These are phyloP conservation scores for Eucalyptus polyanthemos DNA, from an alignment of 345 rosid species.

Conservation along the genomic window DNA sequence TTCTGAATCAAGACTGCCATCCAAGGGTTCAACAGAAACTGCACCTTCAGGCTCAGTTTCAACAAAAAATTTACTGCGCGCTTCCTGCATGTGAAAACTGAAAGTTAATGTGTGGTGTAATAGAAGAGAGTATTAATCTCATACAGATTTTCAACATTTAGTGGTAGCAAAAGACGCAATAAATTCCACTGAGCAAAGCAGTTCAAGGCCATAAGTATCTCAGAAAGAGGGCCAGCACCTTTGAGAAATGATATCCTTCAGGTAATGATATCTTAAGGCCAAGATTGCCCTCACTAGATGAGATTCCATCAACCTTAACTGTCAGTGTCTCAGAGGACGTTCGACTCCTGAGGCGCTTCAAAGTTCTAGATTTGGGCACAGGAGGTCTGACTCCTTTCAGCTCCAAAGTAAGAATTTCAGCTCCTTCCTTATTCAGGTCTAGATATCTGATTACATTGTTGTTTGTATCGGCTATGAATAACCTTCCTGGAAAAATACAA, in stretches of 20 bases:
- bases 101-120: background rate
- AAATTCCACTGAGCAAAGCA: background rate
- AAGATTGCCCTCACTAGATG: constrained; percentile 56
- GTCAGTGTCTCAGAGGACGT: constrained; percentile 58
- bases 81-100: constrained; percentile 41
- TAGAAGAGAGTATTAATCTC: background rate
- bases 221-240: constrained; percentile 21
- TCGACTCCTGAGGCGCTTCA: constrained; percentile 65
- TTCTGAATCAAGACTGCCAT: constrained; percentile 62
- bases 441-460: constrained; percentile 67
- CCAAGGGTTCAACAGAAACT: constrained; percentile 37
- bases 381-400: constrained; percentile 83
- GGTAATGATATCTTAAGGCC: constrained; percentile 59
- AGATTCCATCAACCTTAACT: constrained; percentile 36
- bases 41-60: constrained; percentile 66
- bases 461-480: constrained; percentile 85
- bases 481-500: constrained; percentile 40
- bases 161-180: background rate
- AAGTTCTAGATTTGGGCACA: constrained; percentile 37
- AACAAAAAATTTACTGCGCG: constrained; percentile 57
- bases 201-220: background rate
- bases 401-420: constrained; percentile 62
- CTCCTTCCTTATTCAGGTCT: constrained; percentile 38
- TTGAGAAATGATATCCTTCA: constrained; percentile 79
- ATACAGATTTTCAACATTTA: background rate